A percentile compares a stretch with the other conserved stretches of the same genome.
phyloP scores from a whole-genome alignment of 2,329 filamentous ascomycete genomes.

The Colletotrichum sp. region DNA sequence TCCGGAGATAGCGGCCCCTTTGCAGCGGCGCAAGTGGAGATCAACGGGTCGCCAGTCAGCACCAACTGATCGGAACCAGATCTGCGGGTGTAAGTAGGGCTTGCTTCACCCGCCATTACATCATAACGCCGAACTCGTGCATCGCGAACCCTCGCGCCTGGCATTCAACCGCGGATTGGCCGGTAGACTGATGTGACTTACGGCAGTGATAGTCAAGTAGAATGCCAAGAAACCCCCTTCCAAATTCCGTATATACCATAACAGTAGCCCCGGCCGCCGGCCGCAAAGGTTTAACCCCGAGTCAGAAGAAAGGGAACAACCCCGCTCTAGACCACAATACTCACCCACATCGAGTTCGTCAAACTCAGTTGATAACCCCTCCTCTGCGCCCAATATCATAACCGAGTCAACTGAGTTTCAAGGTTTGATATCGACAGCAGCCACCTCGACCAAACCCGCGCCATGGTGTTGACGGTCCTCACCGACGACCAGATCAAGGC shows the following conservation, averaged over 20 bases:
- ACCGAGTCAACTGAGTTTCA: constrained; percentile 19
- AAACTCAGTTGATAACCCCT: not conserved
- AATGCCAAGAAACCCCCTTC: not conserved
- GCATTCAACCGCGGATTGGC: not conserved
- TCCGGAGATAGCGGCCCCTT: not conserved
- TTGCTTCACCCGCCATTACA: not conserved
- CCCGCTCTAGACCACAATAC: not conserved
- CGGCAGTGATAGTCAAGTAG: not conserved
- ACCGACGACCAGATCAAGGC: constrained; percentile 60
- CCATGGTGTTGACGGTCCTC: constrained; percentile 64
- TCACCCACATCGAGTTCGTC: not conserved
- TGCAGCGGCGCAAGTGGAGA: not conserved
- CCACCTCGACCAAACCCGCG: not conserved
- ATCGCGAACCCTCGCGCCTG: not conserved
- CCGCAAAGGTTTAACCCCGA: not conserved
- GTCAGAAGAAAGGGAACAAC: constrained; percentile 2
- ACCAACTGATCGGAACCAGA: not conserved
- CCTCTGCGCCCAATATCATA: not conserved
- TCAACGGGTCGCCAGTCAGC: not conserved
- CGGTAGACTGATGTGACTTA: not conserved
- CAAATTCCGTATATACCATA: not conserved
- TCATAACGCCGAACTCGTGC: not conserved
- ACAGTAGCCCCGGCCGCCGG: not conserved
- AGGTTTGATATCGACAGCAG: not conserved
- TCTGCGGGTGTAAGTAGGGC: not conserved